These are phyloP conservation scores for Fusarium sambucinum DNA, from an alignment of 2,329 filamentous ascomycete species.

Conservation along the genomic window DNA sequence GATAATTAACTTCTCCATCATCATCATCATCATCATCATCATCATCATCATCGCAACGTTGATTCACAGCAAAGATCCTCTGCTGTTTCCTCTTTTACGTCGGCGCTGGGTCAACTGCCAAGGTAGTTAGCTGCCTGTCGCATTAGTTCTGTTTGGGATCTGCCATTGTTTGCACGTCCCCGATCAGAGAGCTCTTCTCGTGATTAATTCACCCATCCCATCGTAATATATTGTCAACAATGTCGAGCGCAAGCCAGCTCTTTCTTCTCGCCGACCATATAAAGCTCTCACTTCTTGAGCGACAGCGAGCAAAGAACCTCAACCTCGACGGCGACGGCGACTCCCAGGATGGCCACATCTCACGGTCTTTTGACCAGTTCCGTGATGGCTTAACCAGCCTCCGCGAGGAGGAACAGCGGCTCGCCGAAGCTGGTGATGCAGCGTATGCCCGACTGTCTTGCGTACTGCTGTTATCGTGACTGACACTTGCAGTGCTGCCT, in stretches of 20 bases:
- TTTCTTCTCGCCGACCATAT: conserved; percentile 96
- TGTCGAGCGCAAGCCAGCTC: conserved; percentile 76
- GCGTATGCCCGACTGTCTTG: conserved; percentile 58
- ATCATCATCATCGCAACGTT: conserved; percentile 17
- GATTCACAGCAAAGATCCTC: not conserved
- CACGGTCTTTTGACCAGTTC: conserved; percentile 87
- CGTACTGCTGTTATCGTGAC: not conserved
- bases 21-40: not conserved
- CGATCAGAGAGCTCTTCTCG: conserved; percentile 7
- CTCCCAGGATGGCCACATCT: conserved; percentile 89
- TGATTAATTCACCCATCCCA: conserved; percentile 6
- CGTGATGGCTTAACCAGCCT: conserved; percentile 81
- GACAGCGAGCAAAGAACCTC: conserved; percentile 85
- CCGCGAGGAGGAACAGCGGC: conserved; percentile 71
- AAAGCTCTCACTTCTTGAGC: conserved; percentile 93
- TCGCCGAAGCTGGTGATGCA: conserved; percentile 74
- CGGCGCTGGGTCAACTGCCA: not conserved
- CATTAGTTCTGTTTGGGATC: not conserved
- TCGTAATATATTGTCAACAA: conserved; percentile 32
- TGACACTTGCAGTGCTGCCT: conserved; percentile 55
- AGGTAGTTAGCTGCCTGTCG: not conserved
- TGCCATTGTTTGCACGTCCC: not conserved
- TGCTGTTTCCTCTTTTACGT: not conserved
- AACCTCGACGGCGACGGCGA: conserved; percentile 81
- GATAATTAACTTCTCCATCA: conserved; percentile 5